Base-by-base conservation (phyloP, 148 eudicot species). In the Dianthus caryophyllus region DNA sequence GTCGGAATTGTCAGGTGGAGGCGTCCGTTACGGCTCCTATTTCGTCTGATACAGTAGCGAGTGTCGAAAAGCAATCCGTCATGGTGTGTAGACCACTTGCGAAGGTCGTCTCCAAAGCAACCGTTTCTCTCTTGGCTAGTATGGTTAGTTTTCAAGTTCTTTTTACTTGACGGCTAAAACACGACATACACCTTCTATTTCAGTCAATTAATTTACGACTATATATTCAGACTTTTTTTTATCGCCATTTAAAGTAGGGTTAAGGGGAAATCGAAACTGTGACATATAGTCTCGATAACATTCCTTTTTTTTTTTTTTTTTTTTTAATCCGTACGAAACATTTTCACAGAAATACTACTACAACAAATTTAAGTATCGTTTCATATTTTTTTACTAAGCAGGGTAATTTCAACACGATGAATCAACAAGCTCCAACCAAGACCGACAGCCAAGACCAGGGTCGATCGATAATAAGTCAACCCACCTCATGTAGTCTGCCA, bases 61-160 rank as follows among this genome's bases (percentile, higher is more conserved):
- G 77, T 68, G 51, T 74, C 43, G 84, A 76, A 33, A 60, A 51
- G 65, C 70, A 68, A 36, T 67, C 85, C 43, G 73, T 73, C 74
- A 82, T 81, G 63, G 43, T 89, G 58, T 85, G 83, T 68, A 93
- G 81, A 76, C 98, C 98, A 33, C 75, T 87, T 64, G 96, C 98
- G 20, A 93, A 89, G 74, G 77, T 81, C 15, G 95, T 83, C 20
- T 89, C 98, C 1, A 86, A 71, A 81, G 72, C 71, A 21, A 85
- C 87, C 0, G 65, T 79, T 53, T 82, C 90, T 57, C 68, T 81
- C 41, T 73, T 89, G 81, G 90, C 89, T 46, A 84, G 68, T 70
- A 71, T 87, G 96, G 98, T 89, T 41, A 78, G 96, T 89, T 54
- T 65, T n/a, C n/a, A n/a, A n/a, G n/a, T n/a, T n/a, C n/a, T n/a